Conservation (phyloP, 2,329 filamentous ascomycete genomes). For the Nothophaeocryptopus gaeumannii region DNA sequence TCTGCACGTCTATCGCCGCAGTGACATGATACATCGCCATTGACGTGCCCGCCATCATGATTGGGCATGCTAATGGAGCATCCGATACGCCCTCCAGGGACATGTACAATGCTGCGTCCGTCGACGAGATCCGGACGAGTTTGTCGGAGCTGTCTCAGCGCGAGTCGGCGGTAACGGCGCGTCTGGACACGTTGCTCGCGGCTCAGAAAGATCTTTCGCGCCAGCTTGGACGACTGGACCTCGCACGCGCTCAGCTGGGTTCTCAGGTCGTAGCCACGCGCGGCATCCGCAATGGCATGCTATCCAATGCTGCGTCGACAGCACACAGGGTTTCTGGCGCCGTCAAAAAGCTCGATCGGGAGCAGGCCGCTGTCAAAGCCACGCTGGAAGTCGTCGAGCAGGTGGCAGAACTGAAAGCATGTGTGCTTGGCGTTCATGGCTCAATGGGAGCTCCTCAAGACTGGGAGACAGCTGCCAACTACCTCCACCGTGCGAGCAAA, state of each 20-base stretch:
- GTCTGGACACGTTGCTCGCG: conserved; percentile 72
- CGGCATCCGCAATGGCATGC: conserved; percentile 84
- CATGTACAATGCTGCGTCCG: conserved; percentile 69
- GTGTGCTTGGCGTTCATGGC: conserved; percentile 87
- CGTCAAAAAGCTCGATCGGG: conserved; percentile 82
- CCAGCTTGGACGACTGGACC: conserved; percentile 81
- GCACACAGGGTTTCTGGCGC: conserved; percentile 81
- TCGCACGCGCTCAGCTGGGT: conserved; percentile 82
- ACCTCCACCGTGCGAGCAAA: conserved; percentile 77
- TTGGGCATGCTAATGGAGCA: neutral
- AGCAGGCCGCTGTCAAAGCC: conserved; percentile 86
- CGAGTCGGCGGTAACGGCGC: conserved; percentile 70
- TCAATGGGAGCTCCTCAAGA: conserved; percentile 98
- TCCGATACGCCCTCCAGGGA: neutral
- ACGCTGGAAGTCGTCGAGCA: conserved; percentile 92
- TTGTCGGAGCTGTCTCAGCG: conserved; percentile 72
- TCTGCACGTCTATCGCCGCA: no score
- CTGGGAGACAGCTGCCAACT: conserved; percentile 94
- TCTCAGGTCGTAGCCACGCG: conserved; percentile 81
- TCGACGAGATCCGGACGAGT: conserved; percentile 75
- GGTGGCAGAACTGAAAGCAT: conserved; percentile 94
- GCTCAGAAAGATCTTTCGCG: conserved; percentile 84
- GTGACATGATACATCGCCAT: neutral
- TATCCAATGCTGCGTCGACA: conserved; percentile 79
- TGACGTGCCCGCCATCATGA: conserved; percentile 7